phyloP scores from a whole-genome alignment of 2,329 filamentous ascomycete genomes.

The Sclerotiophoma versabilis region DNA sequence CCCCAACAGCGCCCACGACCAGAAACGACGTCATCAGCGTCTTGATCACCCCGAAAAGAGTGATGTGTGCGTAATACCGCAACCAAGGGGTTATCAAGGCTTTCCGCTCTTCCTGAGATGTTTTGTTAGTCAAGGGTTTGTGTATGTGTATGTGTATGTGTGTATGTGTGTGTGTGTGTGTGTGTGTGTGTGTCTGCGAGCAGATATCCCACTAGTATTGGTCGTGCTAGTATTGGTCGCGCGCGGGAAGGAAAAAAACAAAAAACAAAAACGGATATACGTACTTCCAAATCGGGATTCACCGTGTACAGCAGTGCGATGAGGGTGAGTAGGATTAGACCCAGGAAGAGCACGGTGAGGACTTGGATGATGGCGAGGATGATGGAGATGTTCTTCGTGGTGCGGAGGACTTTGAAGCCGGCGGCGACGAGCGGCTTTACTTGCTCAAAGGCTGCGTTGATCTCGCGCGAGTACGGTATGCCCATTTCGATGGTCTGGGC shows the following conservation, averaged over 20 bases:
- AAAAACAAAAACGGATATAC: neutral
- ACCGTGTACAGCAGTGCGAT: constrained; percentile 54
- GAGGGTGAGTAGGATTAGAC: constrained; percentile 49
- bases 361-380: constrained; percentile 58
- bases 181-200: no score
- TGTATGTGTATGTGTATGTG: no score
- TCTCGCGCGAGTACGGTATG: constrained; percentile 61
- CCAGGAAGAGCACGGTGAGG: constrained; percentile 53
- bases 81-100: constrained; percentile 54
- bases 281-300: constrained; percentile 56
- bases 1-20: constrained; percentile 9
- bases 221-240: no score
- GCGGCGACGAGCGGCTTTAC: constrained; percentile 60
- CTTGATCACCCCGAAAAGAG: constrained; percentile 28
- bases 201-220: no score
- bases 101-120: constrained; percentile 47
- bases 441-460: constrained; percentile 60
- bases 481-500: constrained; percentile 51
- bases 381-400: constrained; percentile 59
- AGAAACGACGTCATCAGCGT: constrained; percentile 3
- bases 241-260: no score
- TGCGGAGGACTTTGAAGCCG: constrained; percentile 58
- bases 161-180: no score
- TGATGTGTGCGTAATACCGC: constrained; percentile 38
- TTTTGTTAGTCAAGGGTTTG: no score